Conservation (phyloP, 2,329 filamentous ascomycete genomes). For the Fusarium sp. region DNA sequence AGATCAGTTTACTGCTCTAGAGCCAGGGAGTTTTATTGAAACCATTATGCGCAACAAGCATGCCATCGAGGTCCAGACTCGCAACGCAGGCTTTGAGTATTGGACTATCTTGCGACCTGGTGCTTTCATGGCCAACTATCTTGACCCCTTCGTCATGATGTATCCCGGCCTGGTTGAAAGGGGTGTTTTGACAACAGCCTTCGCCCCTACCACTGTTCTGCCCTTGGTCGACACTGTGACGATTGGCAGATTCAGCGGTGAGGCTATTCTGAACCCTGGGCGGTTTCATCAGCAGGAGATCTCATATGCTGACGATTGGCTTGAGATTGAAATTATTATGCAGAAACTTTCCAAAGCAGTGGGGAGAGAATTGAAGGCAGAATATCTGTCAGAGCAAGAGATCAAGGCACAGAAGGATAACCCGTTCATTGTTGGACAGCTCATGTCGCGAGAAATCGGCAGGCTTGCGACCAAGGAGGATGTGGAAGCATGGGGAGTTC, state of each 20-base stretch:
- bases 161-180: constrained; percentile 52
- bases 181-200: constrained; percentile 51
- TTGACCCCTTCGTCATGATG: constrained; percentile 53
- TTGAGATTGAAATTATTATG: constrained; percentile 50
- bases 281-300: constrained; percentile 54
- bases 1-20: constrained; percentile 41
- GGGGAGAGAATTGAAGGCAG: constrained; percentile 49
- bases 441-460: constrained; percentile 47
- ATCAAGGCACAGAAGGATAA: constrained; percentile 50
- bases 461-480: constrained; percentile 50
- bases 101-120: constrained; percentile 62
- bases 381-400: constrained; percentile 54
- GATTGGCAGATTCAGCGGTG: constrained; percentile 56
- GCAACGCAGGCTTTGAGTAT: constrained; percentile 48
- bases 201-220: constrained; percentile 49
- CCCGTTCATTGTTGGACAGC: constrained; percentile 52
- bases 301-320: constrained; percentile 52
- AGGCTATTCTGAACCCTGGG: constrained; percentile 53
- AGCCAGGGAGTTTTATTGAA: constrained; percentile 43
- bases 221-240: constrained; percentile 58
- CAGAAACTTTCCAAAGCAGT: constrained; percentile 47
- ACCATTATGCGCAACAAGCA: constrained; percentile 52
- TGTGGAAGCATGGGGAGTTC: constrained; percentile 51
- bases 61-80: constrained; percentile 52
- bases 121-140: constrained; percentile 62